These are phyloP conservation scores for Mycosphaerella sp. DNA, from an alignment of 2,329 filamentous ascomycete species.

Conservation along the genomic window DNA sequence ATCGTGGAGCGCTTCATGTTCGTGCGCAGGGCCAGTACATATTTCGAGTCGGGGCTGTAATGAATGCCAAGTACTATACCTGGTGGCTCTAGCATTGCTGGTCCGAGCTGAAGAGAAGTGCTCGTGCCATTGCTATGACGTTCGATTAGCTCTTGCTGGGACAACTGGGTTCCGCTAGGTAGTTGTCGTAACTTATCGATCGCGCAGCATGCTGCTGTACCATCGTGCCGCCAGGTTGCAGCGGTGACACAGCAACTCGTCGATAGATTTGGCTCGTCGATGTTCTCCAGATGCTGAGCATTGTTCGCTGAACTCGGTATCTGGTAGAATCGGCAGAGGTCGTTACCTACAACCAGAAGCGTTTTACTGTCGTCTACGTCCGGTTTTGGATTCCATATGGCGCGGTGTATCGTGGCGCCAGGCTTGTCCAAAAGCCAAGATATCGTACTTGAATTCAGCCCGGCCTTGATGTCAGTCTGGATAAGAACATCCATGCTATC, in stretches of 20 bases:
- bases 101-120: slow-evolving; percentile 17
- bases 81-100: slow-evolving; percentile 24
- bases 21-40: slow-evolving; percentile 28
- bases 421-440: slow-evolving; percentile 32
- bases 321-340: slow-evolving; percentile 32
- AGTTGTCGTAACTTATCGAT: slow-evolving; percentile 22
- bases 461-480: slow-evolving; percentile 32
- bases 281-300: slow-evolving; percentile 19
- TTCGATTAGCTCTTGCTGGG: slow-evolving; percentile 26
- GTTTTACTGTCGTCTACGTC: slow-evolving; percentile 21
- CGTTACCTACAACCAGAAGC: slow-evolving; percentile 32
- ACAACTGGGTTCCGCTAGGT: slow-evolving; percentile 18
- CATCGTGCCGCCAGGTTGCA: slow-evolving; percentile 33
- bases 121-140: slow-evolving; percentile 21
- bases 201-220: slow-evolving; percentile 29
- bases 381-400: slow-evolving; percentile 28
- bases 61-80: slow-evolving; percentile 28
- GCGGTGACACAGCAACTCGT: slow-evolving; percentile 29
- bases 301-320: slow-evolving; percentile 24
- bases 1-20: slow-evolving; percentile 30
- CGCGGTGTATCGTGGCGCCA: slow-evolving; percentile 26
- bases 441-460: slow-evolving; percentile 32
- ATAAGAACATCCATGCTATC: slow-evolving; percentile 32
- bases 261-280: slow-evolving; percentile 27
- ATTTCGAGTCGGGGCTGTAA: slow-evolving; percentile 29